Conservation (phyloP, 2,329 filamentous ascomycete species). For the Davidsoniella virescens region DNA sequence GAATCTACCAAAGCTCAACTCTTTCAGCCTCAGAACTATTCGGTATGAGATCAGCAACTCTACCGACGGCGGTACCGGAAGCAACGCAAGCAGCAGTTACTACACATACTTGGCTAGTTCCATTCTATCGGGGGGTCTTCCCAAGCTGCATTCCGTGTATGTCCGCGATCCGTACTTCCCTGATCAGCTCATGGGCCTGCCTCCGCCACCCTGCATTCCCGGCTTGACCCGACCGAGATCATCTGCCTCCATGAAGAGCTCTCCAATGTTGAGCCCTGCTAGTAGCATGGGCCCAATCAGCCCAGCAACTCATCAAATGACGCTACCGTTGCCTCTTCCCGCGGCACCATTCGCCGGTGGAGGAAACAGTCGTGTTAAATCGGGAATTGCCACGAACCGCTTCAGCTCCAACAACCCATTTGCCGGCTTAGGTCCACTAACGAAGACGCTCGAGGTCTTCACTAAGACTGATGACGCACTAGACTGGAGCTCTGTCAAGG, state of each 20-base stretch:
- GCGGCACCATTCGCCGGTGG: slow-evolving; percentile 14
- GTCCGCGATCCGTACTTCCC: slow-evolving; percentile 75
- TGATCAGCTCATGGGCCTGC: slow-evolving; percentile 55
- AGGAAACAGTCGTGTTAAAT: slow-evolving; percentile 16
- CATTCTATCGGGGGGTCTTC: slow-evolving; percentile 58
- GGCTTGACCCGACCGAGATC: slow-evolving; percentile 22
- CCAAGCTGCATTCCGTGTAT: slow-evolving; percentile 59
- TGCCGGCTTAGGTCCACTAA: slow-evolving; percentile 26
- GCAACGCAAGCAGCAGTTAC: slow-evolving; percentile 43
- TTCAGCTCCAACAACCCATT: slow-evolving; percentile 48
- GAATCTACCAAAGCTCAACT: slow-evolving; percentile 44
- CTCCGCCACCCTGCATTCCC: slow-evolving; percentile 48
- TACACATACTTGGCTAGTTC: slow-evolving; percentile 79
- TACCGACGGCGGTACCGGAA: slow-evolving; percentile 39
- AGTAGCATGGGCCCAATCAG: slow-evolving; percentile 15
- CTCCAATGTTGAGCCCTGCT: slow-evolving; percentile 8
- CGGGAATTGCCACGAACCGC: slow-evolving; percentile 18
- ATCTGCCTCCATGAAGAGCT: slow-evolving; percentile 17
- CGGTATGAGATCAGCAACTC: slow-evolving; percentile 67
- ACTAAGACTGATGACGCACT: slow-evolving; percentile 42
- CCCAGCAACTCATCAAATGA: slow-evolving; percentile 16
- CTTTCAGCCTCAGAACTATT: slow-evolving; percentile 51
- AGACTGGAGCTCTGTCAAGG: slow-evolving; percentile 41
- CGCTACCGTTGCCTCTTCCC: slow-evolving; percentile 12
- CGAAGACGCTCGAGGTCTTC: slow-evolving; percentile 41